These are phyloP conservation scores for Trichopus zeylanicus DNA, from an alignment of 116 monocot genomes.

Conservation along the genomic window DNA sequence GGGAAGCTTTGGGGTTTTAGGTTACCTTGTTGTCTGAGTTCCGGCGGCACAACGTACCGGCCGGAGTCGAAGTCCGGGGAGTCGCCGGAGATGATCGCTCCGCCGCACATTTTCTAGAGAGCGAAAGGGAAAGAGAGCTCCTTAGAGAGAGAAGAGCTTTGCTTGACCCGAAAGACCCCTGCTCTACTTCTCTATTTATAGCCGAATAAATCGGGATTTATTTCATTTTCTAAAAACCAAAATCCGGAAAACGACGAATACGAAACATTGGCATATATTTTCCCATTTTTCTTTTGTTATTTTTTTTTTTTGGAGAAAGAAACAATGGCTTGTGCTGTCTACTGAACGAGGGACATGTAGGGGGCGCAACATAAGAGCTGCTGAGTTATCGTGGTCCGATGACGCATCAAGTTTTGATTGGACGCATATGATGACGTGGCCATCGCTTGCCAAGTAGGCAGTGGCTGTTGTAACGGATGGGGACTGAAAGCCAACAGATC, in stretches of 20 bases:
- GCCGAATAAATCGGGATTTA: neutral
- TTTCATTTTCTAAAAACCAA: neutral
- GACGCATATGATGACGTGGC: neutral
- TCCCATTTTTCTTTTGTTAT: too few relatives aligned
- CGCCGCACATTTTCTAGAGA: conserved; percentile 25
- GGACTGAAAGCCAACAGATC: neutral
- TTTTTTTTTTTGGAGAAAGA: too few relatives aligned
- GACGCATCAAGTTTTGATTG: neutral
- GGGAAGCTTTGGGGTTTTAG: neutral
- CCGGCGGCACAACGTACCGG: neutral
- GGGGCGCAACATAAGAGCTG: neutral
- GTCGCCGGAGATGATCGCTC: conserved; percentile 19
- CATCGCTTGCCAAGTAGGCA: neutral
- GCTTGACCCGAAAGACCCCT: neutral
- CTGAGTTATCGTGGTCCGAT: neutral
- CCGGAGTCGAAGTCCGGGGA: conserved; percentile 3
- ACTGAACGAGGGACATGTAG: too few relatives aligned
- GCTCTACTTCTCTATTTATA: neutral
- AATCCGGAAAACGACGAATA: neutral
- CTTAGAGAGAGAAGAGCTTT: neutral
- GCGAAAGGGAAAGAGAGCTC: neutral
- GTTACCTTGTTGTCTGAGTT: neutral
- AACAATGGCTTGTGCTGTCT: too few relatives aligned
- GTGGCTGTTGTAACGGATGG: neutral
- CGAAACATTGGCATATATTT: too few relatives aligned